Percentiles rank a stretch among this genome's conserved stretches.
These are phyloP conservation scores for Suillus paluster DNA, from an alignment of 768 basidiomycete species.

Conservation along the genomic window DNA sequence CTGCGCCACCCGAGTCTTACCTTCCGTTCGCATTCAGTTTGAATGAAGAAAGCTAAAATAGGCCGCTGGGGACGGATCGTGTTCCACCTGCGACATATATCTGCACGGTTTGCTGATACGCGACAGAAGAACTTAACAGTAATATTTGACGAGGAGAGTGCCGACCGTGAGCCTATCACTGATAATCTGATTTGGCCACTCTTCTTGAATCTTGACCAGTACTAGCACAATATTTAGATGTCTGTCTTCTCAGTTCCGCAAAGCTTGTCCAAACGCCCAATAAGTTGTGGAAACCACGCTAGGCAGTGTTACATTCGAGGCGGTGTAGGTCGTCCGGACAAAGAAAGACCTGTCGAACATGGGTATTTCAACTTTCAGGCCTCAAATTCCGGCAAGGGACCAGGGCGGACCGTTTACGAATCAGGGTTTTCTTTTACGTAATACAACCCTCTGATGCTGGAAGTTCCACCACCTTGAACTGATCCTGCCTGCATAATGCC, in stretches of 20 bases:
- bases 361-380: no score
- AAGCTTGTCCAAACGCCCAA: no score
- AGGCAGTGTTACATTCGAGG: not conserved
- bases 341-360: no score
- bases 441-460: not conserved
- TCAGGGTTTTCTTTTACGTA: not conserved
- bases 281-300: not conserved
- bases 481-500: slow-evolving; percentile 27
- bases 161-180: not conserved
- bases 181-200: not conserved
- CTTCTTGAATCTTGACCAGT: no score
- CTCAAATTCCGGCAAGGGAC: no score
- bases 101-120: not conserved
- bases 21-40: not conserved
- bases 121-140: no score
- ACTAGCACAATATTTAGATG: no score
- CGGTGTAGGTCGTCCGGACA: no score
- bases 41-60: not conserved
- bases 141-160: not conserved
- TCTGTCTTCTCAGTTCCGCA: no score
- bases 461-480: not conserved
- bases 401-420: no score
- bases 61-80: not conserved
- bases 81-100: not conserved
- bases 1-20: not conserved